Percentiles rank a stretch among this genome's conserved stretches.
Conservation (phyloP, 768 basidiomycete genomes). For the Naganishia kalamii region DNA sequence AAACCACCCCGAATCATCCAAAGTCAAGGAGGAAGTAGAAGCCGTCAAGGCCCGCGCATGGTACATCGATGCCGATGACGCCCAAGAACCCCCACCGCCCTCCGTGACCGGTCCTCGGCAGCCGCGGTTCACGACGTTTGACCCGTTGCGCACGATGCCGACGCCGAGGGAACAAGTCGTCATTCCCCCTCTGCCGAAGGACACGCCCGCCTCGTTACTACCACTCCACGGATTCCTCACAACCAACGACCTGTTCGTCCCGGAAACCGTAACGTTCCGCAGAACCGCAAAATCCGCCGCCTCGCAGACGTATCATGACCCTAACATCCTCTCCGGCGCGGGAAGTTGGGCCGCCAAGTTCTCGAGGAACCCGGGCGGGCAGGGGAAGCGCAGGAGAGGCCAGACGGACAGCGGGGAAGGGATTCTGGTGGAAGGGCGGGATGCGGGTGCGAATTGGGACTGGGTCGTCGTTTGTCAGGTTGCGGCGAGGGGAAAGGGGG, state of each 20-base stretch:
- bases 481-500: slow-evolving; percentile 39
- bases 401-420: slow-evolving; percentile 19
- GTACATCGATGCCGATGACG: slow-evolving; percentile 19
- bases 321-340: not conserved
- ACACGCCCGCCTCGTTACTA: slow-evolving; percentile 7
- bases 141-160: slow-evolving; percentile 21
- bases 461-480: slow-evolving; percentile 38
- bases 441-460: slow-evolving; percentile 33
- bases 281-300: slow-evolving; percentile 5
- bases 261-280: slow-evolving; percentile 14
- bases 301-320: not conserved
- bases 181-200: slow-evolving; percentile 6
- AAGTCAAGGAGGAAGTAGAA: slow-evolving; percentile 2
- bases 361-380: not conserved
- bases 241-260: slow-evolving; percentile 19
- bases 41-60: slow-evolving; percentile 24
- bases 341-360: not conserved
- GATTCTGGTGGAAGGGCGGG: slow-evolving; percentile 17
- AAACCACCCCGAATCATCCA: not conserved
- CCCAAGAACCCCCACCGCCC: not conserved
- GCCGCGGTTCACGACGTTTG: slow-evolving; percentile 24
- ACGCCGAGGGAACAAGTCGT: not conserved
- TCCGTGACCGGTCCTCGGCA: not conserved
- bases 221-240: slow-evolving; percentile 22
- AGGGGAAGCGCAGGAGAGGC: slow-evolving; percentile 22